phyloP scores from a whole-genome alignment of 2,329 filamentous ascomycete species.

The Magnaporthiopsis incrustans region DNA sequence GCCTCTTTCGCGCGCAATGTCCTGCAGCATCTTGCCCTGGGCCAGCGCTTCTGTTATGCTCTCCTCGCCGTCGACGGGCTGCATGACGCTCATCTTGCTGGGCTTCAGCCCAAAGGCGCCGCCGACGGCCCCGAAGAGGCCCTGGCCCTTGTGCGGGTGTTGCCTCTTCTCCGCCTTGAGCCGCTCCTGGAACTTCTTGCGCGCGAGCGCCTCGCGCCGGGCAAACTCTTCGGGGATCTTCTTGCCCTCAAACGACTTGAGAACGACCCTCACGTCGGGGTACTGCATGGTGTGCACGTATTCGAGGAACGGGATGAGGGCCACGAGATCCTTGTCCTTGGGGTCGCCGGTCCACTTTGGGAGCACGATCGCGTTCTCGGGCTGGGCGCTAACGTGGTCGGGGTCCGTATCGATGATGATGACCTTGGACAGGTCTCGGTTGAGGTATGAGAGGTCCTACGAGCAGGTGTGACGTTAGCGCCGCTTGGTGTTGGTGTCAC shows the following conservation, averaged over 20 bases:
- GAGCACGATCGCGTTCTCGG: slow-evolving; percentile 91
- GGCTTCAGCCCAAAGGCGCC: slow-evolving; percentile 72
- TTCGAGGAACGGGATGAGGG: slow-evolving; percentile 91
- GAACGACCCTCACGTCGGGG: slow-evolving; percentile 73
- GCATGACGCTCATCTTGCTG: slow-evolving; percentile 52
- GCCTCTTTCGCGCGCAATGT: slow-evolving; percentile 86
- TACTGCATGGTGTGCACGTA: slow-evolving; percentile 94
- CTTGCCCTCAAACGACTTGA: slow-evolving; percentile 83
- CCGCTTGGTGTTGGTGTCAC: neutral
- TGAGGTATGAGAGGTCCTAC: slow-evolving; percentile 93
- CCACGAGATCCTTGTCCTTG: slow-evolving; percentile 78
- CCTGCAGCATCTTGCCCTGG: slow-evolving; percentile 94
- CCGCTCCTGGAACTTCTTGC: slow-evolving; percentile 77
- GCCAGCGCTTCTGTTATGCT: slow-evolving; percentile 69
- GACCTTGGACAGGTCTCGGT: slow-evolving; percentile 90
- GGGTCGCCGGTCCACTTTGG: slow-evolving; percentile 82
- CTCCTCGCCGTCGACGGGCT: slow-evolving; percentile 54
- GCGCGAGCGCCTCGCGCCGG: slow-evolving; percentile 74
- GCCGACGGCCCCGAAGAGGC: slow-evolving; percentile 60
- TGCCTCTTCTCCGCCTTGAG: slow-evolving; percentile 61
- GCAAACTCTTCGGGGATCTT: slow-evolving; percentile 88
- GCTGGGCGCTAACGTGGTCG: slow-evolving; percentile 76
- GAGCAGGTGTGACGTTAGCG: neutral
- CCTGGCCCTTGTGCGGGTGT: slow-evolving; percentile 38
- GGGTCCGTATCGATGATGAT: slow-evolving; percentile 87